Conservation (phyloP, 2,329 filamentous ascomycete genomes). For the Alternaria longipes region DNA sequence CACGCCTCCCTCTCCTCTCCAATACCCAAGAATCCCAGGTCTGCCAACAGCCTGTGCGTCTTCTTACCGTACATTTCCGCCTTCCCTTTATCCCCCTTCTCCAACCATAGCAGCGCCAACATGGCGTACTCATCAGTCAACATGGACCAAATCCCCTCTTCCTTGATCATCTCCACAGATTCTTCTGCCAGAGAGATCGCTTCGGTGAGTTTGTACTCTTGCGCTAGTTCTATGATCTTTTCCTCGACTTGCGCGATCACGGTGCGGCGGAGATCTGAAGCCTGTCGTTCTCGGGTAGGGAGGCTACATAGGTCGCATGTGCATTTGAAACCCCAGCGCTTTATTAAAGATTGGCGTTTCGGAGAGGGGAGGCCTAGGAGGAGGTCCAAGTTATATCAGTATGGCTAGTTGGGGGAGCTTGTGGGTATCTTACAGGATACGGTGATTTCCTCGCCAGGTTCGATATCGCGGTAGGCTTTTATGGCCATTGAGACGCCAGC, state of each 20-base stretch:
- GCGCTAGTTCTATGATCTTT: constrained; percentile 17
- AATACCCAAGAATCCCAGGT: constrained; percentile 31
- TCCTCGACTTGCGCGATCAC: constrained; percentile 18
- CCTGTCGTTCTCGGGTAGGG: not conserved
- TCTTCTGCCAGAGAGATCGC: constrained; percentile 26
- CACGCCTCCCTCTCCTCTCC: constrained; percentile 19
- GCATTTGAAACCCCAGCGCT: constrained; percentile 38
- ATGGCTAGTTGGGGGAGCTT: not conserved
- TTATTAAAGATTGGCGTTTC: constrained; percentile 17
- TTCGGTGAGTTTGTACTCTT: constrained; percentile 1
- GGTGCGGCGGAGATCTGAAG: constrained; percentile 28
- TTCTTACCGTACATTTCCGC: constrained; percentile 23
- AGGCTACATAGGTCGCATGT: constrained; percentile 30
- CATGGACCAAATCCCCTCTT: constrained; percentile 25
- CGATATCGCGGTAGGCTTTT: constrained; percentile 35
- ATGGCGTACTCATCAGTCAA: constrained; percentile 30
- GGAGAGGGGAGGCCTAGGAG: constrained; percentile 23
- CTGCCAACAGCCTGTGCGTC: constrained; percentile 9
- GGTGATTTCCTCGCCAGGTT: constrained; percentile 36
- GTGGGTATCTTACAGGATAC: constrained; percentile 25
- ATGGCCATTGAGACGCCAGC: constrained; percentile 31
- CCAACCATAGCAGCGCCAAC: constrained; percentile 25
- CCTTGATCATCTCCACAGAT: constrained; percentile 22
- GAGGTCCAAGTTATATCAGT: constrained; percentile 20
- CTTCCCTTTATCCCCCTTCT: constrained; percentile 15